Evolutionary conservation across 2,329 filamentous ascomycete genomes (phyloP), one percentile per base, ranked within the genome.

Genomic region (Xylaria sp.): DNA sequence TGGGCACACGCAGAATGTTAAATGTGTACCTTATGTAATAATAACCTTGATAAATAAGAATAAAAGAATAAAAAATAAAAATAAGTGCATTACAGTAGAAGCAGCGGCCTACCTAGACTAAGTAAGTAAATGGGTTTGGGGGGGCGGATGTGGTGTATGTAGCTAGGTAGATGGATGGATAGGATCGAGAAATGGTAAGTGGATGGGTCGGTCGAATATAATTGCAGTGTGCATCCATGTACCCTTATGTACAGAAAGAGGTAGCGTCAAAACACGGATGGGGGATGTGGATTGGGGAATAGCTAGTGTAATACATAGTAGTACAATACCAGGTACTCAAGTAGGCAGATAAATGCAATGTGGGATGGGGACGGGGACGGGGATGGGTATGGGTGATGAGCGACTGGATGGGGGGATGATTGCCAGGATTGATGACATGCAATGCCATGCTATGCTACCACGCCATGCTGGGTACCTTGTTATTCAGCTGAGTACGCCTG

Each of bases 1-100:
- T 34, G 65, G 66, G 51, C 45, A 54, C 61, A 65, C n/a, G n/a
- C 50, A 51, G 45, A 36, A 14, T 61, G 51, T 65, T 27, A 2
- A 27, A 27, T 27, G 24, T 27, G 24, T 27, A n/a, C n/a, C 4
- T 34, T 64, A 68, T 65, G 61, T 68, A 58, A n/a, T 42, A 24
- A 39, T n/a, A 53, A 36, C 8, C 2, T 14, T 19, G 14, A 32
- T 32, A 48, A 36, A 36, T 24, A 53, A 6, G 9, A 47, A n/a
- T 21, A 47, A n/a, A 19, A 19, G 4, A 19, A 47, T 19, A 27
- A 61, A 7, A 6, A 50, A 30, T 55, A 55, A 36, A 19, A 36
- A 21, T 19, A 55, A 21, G 51, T 36, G 30, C n/a, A 55, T 6
- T 45, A 30, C 36, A n/a, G 11, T 8, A 45, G 34, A 17, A 47